Evolutionary conservation across 1,139 yeast genomes (phyloP), one percentile per base, ranked within the genome.

Genomic region (Debaryomyces coudertii): DNA sequence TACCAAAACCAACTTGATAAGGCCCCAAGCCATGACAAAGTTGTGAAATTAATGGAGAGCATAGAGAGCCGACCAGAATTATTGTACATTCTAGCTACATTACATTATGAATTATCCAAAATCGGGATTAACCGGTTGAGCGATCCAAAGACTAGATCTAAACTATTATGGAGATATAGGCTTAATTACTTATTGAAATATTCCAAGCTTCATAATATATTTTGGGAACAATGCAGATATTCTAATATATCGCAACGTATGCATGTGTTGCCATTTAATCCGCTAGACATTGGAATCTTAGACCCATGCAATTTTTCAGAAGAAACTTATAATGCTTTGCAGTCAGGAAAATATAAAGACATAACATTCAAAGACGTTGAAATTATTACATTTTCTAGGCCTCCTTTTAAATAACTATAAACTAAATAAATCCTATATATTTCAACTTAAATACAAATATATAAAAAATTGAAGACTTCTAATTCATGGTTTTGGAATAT

Each of bases 401-500:
- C 63, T 0, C 47, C 53, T 16, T 58, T 47, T 22, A 45, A 47
- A 36, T 28, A 28, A 25, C 18, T 24, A 24, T 34, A 16, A 36
- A 33, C 15, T 12, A 12, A 15, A 36, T 27, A 36, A n/a, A 36
- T 4, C 14, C 29, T 34, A 29, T 20, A 4, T 25, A 25, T 25
- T 25, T n/a, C 14, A 12, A 15, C 3, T 30, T 30, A 44, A 16
- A 29, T 18, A 36, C 16, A 30, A 16, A 28, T 9, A 28, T 24
- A 16, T 20, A 34, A 27, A 6, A 40, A 28, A 33, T 29, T 11
- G 29, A 11, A 40, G 9, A 33, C 22, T 35, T 18, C 36, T 18
- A 20, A n/a, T 25, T 63, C 71, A 90, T 53, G 92, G 88, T 66
- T 93, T 93, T 51, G 98, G 98, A 55, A 93, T 87, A 61, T 86